These are phyloP conservation scores for Penicillium sp. DNA, from an alignment of 2,329 filamentous ascomycete genomes.

Conservation along the genomic window DNA sequence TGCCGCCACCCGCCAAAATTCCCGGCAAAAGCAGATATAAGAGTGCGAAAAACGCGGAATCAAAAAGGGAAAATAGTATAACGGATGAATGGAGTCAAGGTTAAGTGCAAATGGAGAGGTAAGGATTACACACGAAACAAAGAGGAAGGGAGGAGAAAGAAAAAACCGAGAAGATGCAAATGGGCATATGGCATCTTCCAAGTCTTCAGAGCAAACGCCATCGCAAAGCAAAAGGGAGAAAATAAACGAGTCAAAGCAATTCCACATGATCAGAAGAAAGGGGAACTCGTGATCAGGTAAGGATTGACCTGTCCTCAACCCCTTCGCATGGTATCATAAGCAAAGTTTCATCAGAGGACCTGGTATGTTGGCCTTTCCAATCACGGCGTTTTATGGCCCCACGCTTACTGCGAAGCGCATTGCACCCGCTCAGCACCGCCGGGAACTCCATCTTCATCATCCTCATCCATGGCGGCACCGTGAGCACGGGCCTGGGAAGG, in stretches of 20 bases:
- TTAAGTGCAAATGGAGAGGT: conserved; percentile 1
- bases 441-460: conserved; percentile 58
- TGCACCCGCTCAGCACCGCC: conserved; percentile 52
- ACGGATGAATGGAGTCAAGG: background rate
- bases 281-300: conserved; percentile 13
- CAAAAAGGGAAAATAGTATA: conserved; percentile 12
- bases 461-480: conserved; percentile 68
- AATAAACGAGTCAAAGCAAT: background rate
- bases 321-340: conserved; percentile 39
- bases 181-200: conserved; percentile 28
- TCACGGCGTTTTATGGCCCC: conserved; percentile 1
- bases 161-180: conserved; percentile 11
- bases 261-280: conserved; percentile 22
- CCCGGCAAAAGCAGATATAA: conserved; percentile 9
- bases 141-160: conserved; percentile 10
- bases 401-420: conserved; percentile 52
- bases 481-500: conserved; percentile 65
- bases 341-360: conserved; percentile 31
- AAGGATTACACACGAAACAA: conserved; percentile 16
- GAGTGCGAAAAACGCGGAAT: conserved; percentile 5
- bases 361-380: conserved; percentile 14
- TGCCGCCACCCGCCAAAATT: conserved; percentile 1
- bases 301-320: background rate
- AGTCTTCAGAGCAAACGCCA: conserved; percentile 37
- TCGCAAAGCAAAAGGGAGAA: conserved; percentile 29